Evolutionary conservation across 2,329 filamentous ascomycete species (phyloP).

Genomic region (Nannizziopsis barbatae): DNA sequence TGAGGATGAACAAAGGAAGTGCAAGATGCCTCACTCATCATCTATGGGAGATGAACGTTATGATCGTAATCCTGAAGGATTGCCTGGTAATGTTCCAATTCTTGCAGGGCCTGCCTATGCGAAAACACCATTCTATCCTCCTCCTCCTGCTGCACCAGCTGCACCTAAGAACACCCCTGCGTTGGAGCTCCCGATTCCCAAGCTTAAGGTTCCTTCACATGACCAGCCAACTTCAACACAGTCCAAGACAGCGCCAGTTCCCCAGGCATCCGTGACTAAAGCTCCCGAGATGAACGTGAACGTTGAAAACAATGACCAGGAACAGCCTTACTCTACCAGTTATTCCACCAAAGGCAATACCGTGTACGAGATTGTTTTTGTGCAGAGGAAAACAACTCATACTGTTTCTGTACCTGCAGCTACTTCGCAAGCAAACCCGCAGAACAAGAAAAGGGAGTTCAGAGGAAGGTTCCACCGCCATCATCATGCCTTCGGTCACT

Average conservation of each 20-base stretch:
- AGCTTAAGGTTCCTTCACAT: background rate
- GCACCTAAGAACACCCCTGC: background rate
- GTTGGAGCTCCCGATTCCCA: background rate
- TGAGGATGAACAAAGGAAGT: conserved; percentile 45
- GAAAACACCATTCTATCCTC: background rate
- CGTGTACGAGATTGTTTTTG: conserved; percentile 14
- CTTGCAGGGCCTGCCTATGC: conserved; percentile 33
- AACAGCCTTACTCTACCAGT: conserved; percentile 9
- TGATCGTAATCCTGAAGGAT: conserved; percentile 42
- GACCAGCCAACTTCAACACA: background rate
- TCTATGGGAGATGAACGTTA: conserved; percentile 47
- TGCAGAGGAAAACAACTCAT: conserved; percentile 11
- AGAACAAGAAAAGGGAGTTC: background rate
- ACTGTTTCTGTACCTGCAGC: background rate
- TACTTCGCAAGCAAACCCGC: background rate
- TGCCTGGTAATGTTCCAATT: conserved; percentile 56
- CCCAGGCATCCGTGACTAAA: background rate
- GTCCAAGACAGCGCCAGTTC: background rate
- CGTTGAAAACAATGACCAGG: background rate
- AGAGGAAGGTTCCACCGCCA: background rate
- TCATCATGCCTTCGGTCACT: background rate
- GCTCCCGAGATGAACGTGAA: background rate
- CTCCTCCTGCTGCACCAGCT: background rate
- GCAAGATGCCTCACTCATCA: conserved; percentile 50
- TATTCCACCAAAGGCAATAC: conserved; percentile 12